Percentiles rank a stretch among this genome's conserved stretches.
Conservation (phyloP, 2,329 filamentous ascomycete species). For the Chlorencoelia australis region DNA sequence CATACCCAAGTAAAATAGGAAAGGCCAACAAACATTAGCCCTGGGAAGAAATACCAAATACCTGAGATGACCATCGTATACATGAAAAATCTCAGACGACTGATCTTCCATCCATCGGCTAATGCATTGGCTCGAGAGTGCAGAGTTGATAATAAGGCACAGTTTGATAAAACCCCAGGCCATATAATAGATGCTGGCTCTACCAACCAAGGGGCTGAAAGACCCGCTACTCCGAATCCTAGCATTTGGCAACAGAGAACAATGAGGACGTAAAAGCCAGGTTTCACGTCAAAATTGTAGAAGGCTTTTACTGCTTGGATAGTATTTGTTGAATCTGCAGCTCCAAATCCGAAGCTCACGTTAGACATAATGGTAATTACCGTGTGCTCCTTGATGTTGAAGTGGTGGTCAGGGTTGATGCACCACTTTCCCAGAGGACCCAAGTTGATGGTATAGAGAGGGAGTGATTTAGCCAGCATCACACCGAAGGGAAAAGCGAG, state of each 20-base stretch:
- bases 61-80: constrained; percentile 33
- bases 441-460: constrained; percentile 10
- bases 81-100: constrained; percentile 29
- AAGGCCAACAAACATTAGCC: constrained; percentile 55
- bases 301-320: constrained; percentile 16
- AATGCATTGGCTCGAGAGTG: constrained; percentile 51
- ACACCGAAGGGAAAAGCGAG: constrained; percentile 15
- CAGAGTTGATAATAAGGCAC: constrained; percentile 29
- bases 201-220: constrained; percentile 47
- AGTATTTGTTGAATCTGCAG: constrained; percentile 25
- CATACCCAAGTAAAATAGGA: constrained; percentile 62
- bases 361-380: constrained; percentile 53
- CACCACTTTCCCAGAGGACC: constrained; percentile 30
- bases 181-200: constrained; percentile 29
- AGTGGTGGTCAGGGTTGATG: constrained; percentile 55
- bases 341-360: constrained; percentile 36
- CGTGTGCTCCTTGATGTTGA: constrained; percentile 60
- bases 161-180: constrained; percentile 13
- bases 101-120: constrained; percentile 45
- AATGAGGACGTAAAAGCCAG: constrained; percentile 48
- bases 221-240: constrained; percentile 52
- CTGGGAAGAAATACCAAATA: constrained; percentile 43
- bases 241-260: constrained; percentile 51
- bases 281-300: constrained; percentile 39
- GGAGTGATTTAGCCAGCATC: constrained; percentile 32